phyloP scores from a whole-genome alignment of 805 yeast species.

The Starmerella riodocensis region DNA sequence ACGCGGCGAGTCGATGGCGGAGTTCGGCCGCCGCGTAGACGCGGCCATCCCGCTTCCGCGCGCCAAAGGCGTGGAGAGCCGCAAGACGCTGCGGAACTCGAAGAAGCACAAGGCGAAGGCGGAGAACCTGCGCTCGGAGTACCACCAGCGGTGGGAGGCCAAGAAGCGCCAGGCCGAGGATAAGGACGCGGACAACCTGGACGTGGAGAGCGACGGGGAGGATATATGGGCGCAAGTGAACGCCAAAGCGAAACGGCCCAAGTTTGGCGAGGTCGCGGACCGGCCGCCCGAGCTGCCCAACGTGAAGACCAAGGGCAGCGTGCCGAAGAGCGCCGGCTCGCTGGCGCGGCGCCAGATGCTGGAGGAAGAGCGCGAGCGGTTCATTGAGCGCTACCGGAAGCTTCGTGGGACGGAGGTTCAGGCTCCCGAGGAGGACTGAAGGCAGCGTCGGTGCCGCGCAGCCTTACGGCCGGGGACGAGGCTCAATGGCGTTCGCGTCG shows the following conservation, averaged over 20 bases:
- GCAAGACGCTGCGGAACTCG: constrained; percentile 22
- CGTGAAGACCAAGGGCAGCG: constrained; percentile 25
- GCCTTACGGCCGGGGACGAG: no score
- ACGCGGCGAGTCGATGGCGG: constrained; percentile 30
- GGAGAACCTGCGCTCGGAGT: constrained; percentile 20
- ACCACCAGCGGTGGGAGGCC: constrained; percentile 16
- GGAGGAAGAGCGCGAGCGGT: constrained; percentile 29
- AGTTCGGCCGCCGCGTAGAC: constrained; percentile 31
- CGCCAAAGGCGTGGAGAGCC: constrained; percentile 26
- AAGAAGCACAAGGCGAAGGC: constrained; percentile 22
- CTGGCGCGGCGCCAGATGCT: constrained; percentile 29
- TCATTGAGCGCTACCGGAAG: constrained; percentile 27
- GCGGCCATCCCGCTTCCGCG: constrained; percentile 30
- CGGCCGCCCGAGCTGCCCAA: constrained; percentile 30
- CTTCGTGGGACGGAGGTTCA: constrained; percentile 6
- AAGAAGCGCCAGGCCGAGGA: constrained; percentile 16
- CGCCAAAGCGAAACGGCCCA: constrained; percentile 24
- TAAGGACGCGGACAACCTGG: constrained; percentile 19
- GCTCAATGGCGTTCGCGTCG: no score
- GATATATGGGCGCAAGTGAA: constrained; percentile 32
- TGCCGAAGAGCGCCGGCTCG: constrained; percentile 33
- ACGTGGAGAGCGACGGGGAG: constrained; percentile 28
- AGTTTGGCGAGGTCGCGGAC: constrained; percentile 33
- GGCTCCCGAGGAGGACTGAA: neutral
- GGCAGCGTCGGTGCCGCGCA: no score